Conservation (phyloP, 495 filamentous ascomycete genomes). For the Eremomyces bilateralis region DNA sequence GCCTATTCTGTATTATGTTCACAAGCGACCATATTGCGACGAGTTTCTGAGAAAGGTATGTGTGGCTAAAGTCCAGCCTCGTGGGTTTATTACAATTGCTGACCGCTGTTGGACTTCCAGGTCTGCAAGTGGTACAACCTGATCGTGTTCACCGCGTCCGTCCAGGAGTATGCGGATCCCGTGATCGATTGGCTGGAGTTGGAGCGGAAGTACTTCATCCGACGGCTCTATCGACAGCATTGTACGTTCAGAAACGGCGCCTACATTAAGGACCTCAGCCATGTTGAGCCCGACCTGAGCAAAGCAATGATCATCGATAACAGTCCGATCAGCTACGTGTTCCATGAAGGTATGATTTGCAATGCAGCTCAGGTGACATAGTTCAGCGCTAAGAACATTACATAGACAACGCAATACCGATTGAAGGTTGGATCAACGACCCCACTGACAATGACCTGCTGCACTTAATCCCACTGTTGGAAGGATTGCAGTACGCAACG, state of each 20-base stretch:
- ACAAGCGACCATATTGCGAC: slow-evolving; percentile 91
- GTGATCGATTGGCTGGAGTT: slow-evolving; percentile 98
- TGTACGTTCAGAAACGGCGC: slow-evolving; percentile 88
- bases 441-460: slow-evolving; percentile 78
- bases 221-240: slow-evolving; percentile 84
- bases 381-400: background rate
- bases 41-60: slow-evolving; percentile 77
- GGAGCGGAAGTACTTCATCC: slow-evolving; percentile 85
- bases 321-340: slow-evolving; percentile 93
- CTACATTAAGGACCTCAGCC: slow-evolving; percentile 93
- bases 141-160: slow-evolving; percentile 90
- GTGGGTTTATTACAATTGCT: slow-evolving; percentile 2
- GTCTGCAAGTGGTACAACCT: slow-evolving; percentile 96
- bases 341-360: slow-evolving; percentile 63
- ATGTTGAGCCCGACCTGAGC: slow-evolving; percentile 86
- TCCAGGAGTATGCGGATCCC: slow-evolving; percentile 96
- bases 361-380: background rate
- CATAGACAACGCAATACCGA: slow-evolving; percentile 79
- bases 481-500: slow-evolving; percentile 86
- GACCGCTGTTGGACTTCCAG: slow-evolving; percentile 16
- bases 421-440: slow-evolving; percentile 84
- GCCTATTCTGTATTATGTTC: slow-evolving; percentile 95
- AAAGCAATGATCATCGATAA: slow-evolving; percentile 98
- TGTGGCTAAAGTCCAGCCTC: background rate
- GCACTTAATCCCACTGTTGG: slow-evolving; percentile 80